These are phyloP conservation scores for Marvania coccoides DNA, from an alignment of 139 green algal genomes.

Conservation along the genomic window DNA sequence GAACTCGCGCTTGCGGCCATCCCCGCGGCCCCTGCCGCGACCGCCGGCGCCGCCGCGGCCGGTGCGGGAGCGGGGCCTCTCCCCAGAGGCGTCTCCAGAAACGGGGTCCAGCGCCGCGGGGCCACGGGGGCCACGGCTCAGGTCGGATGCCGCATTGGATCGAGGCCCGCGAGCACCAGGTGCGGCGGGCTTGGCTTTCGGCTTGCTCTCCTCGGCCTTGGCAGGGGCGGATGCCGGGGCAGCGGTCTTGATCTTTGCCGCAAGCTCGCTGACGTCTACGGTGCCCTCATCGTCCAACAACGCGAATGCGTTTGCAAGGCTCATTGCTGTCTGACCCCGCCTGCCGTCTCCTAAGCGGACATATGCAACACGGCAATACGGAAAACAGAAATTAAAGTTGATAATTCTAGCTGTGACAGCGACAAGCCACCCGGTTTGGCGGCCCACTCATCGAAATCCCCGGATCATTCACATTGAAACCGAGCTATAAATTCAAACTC, in stretches of 20 bases:
- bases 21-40: conserved; percentile 18
- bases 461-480: no score
- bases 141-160: no score
- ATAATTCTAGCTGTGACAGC: no score
- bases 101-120: conserved; percentile 12
- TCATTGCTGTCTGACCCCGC: background rate
- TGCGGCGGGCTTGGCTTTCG: no score
- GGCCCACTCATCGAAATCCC: no score
- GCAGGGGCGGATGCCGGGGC: conserved; percentile 23
- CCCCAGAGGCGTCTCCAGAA: background rate
- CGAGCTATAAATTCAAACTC: no score
- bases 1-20: conserved; percentile 52
- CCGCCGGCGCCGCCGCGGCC: conserved; percentile 17
- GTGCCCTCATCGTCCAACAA: conserved; percentile 27
- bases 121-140: no score
- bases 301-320: conserved; percentile 19
- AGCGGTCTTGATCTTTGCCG: conserved; percentile 3
- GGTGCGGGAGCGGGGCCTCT: background rate
- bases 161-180: no score
- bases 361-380: no score
- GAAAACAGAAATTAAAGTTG: no score
- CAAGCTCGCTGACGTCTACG: conserved; percentile 20
- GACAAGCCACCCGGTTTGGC: no score
- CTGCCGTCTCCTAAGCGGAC: background rate
- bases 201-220: conserved; percentile 10